Evolutionary conservation across 2,329 filamentous ascomycete genomes (phyloP).

Genomic region (Alternaria gaisen): DNA sequence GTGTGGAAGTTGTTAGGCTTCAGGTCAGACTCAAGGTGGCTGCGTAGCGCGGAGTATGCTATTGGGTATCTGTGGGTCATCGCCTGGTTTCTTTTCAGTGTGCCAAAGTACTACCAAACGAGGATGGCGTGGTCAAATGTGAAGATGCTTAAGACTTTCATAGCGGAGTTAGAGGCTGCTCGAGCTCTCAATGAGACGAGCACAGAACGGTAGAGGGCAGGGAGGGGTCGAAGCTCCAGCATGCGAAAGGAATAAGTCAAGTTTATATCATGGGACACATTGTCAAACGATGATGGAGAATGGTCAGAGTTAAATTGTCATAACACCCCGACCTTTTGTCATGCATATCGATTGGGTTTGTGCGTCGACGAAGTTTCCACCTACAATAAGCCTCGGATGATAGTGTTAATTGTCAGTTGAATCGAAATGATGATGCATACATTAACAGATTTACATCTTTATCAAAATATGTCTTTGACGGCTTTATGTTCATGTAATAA

Average conservation of each 20-base stretch:
- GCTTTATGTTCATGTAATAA: background rate
- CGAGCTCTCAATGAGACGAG: constrained; percentile 5
- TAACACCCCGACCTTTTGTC: background rate
- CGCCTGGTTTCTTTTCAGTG: constrained; percentile 30
- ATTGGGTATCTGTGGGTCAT: constrained; percentile 28
- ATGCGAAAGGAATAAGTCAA: background rate
- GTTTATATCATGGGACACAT: background rate
- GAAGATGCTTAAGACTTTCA: background rate
- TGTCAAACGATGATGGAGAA: background rate
- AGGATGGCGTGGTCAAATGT: constrained; percentile 23
- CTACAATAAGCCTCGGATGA: background rate
- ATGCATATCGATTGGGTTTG: background rate
- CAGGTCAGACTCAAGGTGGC: background rate
- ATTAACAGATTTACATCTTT: background rate
- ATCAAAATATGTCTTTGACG: background rate
- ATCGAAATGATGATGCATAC: background rate
- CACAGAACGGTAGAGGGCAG: background rate
- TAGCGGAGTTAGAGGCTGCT: background rate
- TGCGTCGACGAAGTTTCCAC: background rate
- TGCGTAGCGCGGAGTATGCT: constrained; percentile 14
- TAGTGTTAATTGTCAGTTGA: background rate
- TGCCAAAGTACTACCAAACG: constrained; percentile 22
- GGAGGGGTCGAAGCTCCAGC: background rate
- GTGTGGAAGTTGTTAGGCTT: constrained; percentile 4
- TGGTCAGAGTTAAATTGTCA: background rate